Evolutionary conservation across 768 basidiomycete species (phyloP).

Genomic region (Russula brevipes): DNA sequence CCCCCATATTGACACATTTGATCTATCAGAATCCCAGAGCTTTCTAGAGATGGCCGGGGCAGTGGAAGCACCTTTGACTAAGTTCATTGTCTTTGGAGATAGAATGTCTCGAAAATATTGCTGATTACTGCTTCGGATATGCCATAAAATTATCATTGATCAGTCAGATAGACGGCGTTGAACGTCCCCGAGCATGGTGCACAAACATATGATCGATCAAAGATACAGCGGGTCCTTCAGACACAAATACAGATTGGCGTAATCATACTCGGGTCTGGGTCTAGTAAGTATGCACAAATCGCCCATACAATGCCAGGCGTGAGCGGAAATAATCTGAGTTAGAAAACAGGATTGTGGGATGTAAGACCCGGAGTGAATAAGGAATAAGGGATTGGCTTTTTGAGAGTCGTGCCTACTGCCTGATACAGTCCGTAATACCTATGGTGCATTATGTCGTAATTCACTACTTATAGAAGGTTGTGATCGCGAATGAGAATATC

Average conservation of each 20-base stretch:
- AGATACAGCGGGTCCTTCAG: background rate
- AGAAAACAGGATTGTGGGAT: background rate
- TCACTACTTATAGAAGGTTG: background rate
- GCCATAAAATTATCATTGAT: background rate
- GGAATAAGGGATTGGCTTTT: background rate
- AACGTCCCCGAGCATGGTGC: too few species aligned
- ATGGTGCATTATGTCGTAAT: background rate
- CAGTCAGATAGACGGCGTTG: background rate
- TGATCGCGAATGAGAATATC: background rate
- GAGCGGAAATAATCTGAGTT: background rate
- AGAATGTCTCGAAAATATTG: background rate
- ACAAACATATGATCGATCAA: background rate
- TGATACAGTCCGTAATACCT: background rate
- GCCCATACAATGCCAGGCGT: background rate
- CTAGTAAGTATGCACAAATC: background rate
- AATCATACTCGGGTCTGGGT: background rate
- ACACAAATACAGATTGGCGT: background rate
- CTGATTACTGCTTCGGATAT: background rate
- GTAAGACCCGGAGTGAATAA: background rate
- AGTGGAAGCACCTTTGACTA: background rate
- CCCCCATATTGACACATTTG: background rate
- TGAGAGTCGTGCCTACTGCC: background rate
- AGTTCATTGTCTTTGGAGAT: background rate
- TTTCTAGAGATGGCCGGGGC: background rate
- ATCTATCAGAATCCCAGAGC: background rate